Percentiles rank a stretch among this genome's conserved stretches.
Evolutionary conservation across 257 asterid genomes (phyloP).

Genomic region (Solanum dulcamara): DNA sequence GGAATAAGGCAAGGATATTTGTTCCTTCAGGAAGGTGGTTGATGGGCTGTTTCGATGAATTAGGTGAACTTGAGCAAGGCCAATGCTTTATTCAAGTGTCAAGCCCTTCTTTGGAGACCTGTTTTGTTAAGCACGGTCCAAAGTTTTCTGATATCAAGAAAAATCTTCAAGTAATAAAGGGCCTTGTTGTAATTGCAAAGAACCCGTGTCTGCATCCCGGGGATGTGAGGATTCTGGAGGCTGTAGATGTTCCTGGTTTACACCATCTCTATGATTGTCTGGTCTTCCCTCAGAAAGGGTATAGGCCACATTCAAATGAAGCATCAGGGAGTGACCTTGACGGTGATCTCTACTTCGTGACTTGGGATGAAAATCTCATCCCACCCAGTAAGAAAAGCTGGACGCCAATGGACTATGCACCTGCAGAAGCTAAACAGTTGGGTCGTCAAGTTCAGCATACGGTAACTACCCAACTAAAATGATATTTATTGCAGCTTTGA

Average conservation of each 20-base stretch:
- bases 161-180: constrained; percentile 43
- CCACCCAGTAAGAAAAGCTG: constrained; percentile 84
- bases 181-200: constrained; percentile 77
- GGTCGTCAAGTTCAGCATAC: constrained; percentile 48
- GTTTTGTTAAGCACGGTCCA: constrained; percentile 65
- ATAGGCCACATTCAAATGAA: constrained; percentile 86
- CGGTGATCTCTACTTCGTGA: constrained; percentile 89
- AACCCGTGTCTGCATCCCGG: constrained; percentile 98
- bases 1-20: constrained; percentile 76
- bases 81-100: constrained; percentile 88
- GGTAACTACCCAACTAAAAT: constrained; percentile 28
- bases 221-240: constrained; percentile 84
- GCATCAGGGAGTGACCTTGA: constrained; percentile 99
- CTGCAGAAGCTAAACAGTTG: constrained; percentile 33
- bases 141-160: constrained; percentile 38
- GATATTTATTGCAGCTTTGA: background rate
- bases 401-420: constrained; percentile 67
- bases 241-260: constrained; percentile 63
- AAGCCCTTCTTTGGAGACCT: constrained; percentile 48
- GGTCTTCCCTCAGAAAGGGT: constrained; percentile 89
- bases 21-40: constrained; percentile 86
- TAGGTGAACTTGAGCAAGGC: constrained; percentile 62
- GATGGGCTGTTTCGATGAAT: constrained; percentile 96
- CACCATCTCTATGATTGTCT: constrained; percentile 71
- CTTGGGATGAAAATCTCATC: constrained; percentile 90